Evolutionary conservation across 345 rosid genomes (phyloP).

Genomic region (Abelmoschus esculentus): DNA sequence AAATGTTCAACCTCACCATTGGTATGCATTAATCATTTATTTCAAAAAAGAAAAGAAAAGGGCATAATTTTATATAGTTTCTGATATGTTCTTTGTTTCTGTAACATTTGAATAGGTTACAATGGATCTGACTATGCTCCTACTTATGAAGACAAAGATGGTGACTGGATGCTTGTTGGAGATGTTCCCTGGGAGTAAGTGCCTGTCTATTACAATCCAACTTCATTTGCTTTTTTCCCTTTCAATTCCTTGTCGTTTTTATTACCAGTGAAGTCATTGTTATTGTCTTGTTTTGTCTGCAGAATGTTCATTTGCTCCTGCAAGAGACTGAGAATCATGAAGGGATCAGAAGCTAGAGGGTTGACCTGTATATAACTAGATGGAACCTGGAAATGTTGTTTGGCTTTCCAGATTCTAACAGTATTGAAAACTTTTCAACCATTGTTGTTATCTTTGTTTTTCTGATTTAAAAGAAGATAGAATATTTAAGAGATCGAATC

Average conservation of each 20-base stretch:
- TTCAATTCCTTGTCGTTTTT: not conserved
- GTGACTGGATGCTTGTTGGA: conserved; percentile 87
- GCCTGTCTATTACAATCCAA: not conserved
- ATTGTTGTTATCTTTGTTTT: too few relatives aligned
- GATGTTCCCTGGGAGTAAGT: conserved; percentile 78
- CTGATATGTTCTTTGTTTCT: not conserved
- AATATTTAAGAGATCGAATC: not conserved
- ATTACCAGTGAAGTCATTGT: not conserved
- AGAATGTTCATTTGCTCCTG: conserved; percentile 58
- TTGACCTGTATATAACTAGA: conserved; percentile 20
- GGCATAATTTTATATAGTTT: not conserved
- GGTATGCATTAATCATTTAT: conserved; percentile 18
- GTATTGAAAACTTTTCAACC: too few relatives aligned
- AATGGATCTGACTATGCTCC: conserved; percentile 61
- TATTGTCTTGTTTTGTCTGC: not conserved
- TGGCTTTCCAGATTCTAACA: too few relatives aligned
- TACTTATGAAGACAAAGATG: conserved; percentile 78
- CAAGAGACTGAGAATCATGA: conserved; percentile 63
- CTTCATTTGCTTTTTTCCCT: not conserved
- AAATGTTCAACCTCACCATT: conserved; percentile 49
- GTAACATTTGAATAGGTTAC: conserved; percentile 32
- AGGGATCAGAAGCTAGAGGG: conserved; percentile 48
- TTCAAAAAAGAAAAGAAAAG: too few relatives aligned
- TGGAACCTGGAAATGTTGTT: too few relatives aligned
- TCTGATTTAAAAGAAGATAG: not conserved